Base-by-base conservation (phyloP, 306 rosid genomes). In the Macrotyloma uniflorum region DNA sequence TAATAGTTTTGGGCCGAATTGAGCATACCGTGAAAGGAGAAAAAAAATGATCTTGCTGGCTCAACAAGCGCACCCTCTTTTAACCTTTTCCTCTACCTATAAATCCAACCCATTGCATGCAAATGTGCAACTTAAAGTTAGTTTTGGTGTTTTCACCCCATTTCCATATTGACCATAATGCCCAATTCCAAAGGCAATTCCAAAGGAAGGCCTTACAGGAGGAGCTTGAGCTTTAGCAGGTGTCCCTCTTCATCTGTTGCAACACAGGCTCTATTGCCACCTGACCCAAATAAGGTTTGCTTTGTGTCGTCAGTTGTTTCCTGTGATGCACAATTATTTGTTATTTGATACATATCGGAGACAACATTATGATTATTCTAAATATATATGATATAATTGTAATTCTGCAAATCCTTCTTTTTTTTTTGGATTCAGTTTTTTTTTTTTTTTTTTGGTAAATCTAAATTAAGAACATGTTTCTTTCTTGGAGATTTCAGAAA, bases 271-370 rank as follows among this genome's bases (percentile, higher is more conserved):
- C 77, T 86, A 18, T 77, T 86, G 71, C 83, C 87, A 35, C 83
- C 87, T 20, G 73, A 83, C 80, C 87, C 87, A 63, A 86, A 86
- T 83, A 78, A 86, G 89, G 89, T 86, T 69, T 80, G 43, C 12
- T 73, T n/a, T 14, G 64, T 63, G 24, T 62, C 32, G 42, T 65
- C 9, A 18, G 18, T 65, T 74, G 15, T 61, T 76, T 0, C 30
- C 40, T 36, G 7, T 7, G 40, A 36, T 36, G 40, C 40, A 36
- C 40, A 36, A 36, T 2, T 26, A 26, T 32, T 32, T 32, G 3
- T 32, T 4, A 4, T 32, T 32, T 32, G 35, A 32, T 32, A 32
- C 5, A 32, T 32, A 32, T 32, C 6, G 6, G 35, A 5, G 0
- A 32, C 35, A 4, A 32, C 35, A 32, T 4, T 32, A 32, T 4